Base-by-base conservation (phyloP, 306 rosid species). In the Quercus agrifolia region DNA sequence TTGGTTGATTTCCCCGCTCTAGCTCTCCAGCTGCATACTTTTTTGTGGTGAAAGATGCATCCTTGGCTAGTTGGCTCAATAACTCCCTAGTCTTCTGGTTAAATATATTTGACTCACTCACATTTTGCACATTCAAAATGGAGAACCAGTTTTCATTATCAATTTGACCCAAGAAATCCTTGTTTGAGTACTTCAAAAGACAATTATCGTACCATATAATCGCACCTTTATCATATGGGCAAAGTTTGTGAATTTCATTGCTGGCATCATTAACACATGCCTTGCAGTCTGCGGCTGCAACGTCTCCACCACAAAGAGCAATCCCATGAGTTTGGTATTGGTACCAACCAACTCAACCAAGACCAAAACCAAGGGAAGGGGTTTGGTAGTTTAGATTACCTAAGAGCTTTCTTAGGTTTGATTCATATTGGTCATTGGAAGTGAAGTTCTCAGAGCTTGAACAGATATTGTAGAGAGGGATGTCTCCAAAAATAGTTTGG, bases 211-310 rank as follows among this genome's bases (percentile, higher is more conserved):
- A 27, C 66, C 77, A 73, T 30, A 51, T 19, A 6, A 55, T 52
- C 1, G 64, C 77, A 52, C 77, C 63, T 73, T 55, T 73, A 12
- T 73, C 31, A n/a, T 73, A 49, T 1, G 77, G 63, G 77, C 77
- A 73, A 18, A 13, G 49, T 7, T 54, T 19, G 59, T 12, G 62
- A 17, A 55, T 51, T 27, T 73, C 46, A 64, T 17, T 30, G 5
- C 9, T 17, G 3, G 77, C 77, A 38, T 55, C 63, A 30, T 19
- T 18, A 17, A 73, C 38, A 5, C 77, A 73, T 2, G 44, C 31
- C 41, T 31, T 30, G 30, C 66, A 73, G n/a, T 30, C 77, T 4
- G 17, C 1, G 3, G 49, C 25, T 7, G 18, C 21, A 30, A 27
- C 44, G 20, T 17, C 63, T 9, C 62, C 63, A 0, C 38, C n/a